phyloP scores from a whole-genome alignment of 2,329 filamentous ascomycete species.

The Colletotrichum costaricense region DNA sequence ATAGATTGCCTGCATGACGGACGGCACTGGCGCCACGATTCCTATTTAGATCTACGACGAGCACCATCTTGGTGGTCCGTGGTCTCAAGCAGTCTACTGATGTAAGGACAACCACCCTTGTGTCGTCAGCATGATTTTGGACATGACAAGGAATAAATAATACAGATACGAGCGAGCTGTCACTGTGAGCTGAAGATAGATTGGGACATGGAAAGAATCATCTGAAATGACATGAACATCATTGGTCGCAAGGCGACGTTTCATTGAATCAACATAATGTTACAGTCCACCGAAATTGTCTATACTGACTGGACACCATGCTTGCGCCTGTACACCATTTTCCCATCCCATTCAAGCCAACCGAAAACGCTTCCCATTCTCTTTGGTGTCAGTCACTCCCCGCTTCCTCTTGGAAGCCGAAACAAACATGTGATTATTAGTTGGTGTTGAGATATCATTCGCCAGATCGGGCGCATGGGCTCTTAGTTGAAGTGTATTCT shows the following conservation, averaged over 20 bases:
- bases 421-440: constrained; percentile 15
- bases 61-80: no score
- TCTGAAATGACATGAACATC: neutral
- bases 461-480: neutral
- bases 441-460: constrained; percentile 7
- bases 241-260: constrained; percentile 10
- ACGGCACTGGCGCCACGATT: neutral
- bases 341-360: constrained; percentile 20
- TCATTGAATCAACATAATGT: constrained; percentile 3
- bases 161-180: no score
- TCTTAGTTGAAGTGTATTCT: neutral
- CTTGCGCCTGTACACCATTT: constrained; percentile 19
- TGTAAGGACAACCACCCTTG: no score
- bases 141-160: no score
- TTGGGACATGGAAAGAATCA: neutral
- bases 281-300: constrained; percentile 12
- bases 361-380: constrained; percentile 29
- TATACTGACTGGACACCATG: neutral
- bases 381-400: constrained; percentile 4
- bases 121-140: no score
- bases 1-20: neutral
- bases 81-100: no score
- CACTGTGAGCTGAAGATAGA: neutral
- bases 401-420: constrained; percentile 27
- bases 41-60: no score